Evolutionary conservation across 2,329 filamentous ascomycete genomes (phyloP).

Genomic region (Rasamsonia emersonii): DNA sequence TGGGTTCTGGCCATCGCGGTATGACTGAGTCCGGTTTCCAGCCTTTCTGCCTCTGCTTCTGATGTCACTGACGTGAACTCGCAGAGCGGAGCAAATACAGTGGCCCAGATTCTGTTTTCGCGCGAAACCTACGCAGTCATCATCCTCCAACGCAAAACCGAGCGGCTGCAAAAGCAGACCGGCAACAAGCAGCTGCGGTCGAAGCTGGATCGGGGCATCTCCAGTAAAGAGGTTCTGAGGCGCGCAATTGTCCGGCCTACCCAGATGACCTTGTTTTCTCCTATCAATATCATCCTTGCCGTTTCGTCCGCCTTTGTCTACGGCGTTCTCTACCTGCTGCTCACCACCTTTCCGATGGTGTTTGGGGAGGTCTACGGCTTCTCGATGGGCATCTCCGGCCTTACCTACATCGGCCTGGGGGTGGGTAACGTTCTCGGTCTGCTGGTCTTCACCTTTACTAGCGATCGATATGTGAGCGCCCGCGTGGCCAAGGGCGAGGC

Average conservation of each 20-base stretch:
- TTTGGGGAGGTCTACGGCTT: conserved; percentile 47
- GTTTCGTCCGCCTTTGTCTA: conserved; percentile 50
- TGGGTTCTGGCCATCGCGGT: conserved; percentile 27
- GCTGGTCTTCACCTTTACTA: conserved; percentile 8
- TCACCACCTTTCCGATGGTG: conserved; percentile 48
- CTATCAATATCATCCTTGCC: conserved; percentile 47
- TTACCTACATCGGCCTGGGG: conserved; percentile 44
- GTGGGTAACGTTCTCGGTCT: conserved; percentile 26
- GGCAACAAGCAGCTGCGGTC: conserved; percentile 26
- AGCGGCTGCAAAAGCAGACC: conserved; percentile 35
- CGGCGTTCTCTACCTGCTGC: conserved; percentile 49
- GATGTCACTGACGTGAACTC: conserved; percentile 12
- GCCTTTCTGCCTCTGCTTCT: neutral
- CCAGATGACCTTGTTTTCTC: conserved; percentile 38
- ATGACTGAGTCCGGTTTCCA: conserved; percentile 7
- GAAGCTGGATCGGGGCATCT: conserved; percentile 27
- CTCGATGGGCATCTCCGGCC: conserved; percentile 32
- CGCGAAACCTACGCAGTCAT: conserved; percentile 37
- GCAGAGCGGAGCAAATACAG: conserved; percentile 29
- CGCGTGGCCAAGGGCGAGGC: conserved; percentile 8
- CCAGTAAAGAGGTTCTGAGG: conserved; percentile 31
- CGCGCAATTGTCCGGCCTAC: conserved; percentile 41
- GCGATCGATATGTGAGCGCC: conserved; percentile 11
- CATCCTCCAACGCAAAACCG: conserved; percentile 35
- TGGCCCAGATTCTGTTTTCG: conserved; percentile 26